A percentile compares a stretch with the other conserved stretches of the same genome.
phyloP scores from a whole-genome alignment of 2,329 filamentous ascomycete species.

The Aspergillus sergii region DNA sequence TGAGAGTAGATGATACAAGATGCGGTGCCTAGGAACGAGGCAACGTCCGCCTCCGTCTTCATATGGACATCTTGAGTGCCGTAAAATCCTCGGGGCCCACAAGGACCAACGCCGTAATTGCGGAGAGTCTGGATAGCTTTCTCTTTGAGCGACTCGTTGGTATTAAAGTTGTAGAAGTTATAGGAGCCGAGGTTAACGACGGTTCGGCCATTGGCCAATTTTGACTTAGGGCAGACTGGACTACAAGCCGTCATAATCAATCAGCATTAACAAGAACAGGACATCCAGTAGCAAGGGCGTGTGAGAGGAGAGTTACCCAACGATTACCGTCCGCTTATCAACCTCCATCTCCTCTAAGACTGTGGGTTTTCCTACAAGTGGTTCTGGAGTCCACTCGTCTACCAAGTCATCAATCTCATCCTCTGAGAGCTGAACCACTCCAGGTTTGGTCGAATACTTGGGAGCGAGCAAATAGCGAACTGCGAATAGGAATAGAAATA shows the following conservation, averaged over 20 bases:
- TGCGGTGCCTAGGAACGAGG: constrained; percentile 82
- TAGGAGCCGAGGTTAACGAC: constrained; percentile 92
- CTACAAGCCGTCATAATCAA: constrained; percentile 47
- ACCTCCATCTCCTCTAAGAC: constrained; percentile 77
- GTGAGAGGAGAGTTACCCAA: constrained; percentile 65
- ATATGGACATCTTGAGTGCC: constrained; percentile 98
- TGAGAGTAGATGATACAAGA: constrained; percentile 95
- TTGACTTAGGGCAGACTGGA: constrained; percentile 85
- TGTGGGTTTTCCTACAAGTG: constrained; percentile 75
- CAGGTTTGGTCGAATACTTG: constrained; percentile 90
- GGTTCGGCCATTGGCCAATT: constrained; percentile 82
- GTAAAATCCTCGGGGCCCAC: constrained; percentile 96
- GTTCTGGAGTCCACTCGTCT: constrained; percentile 94
- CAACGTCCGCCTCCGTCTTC: constrained; percentile 93
- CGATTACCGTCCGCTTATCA: constrained; percentile 83
- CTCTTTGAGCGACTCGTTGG: constrained; percentile 89
- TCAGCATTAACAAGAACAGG: constrained; percentile 13
- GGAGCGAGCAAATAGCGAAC: constrained; percentile 90
- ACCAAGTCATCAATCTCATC: constrained; percentile 98
- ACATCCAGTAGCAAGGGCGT: background rate
- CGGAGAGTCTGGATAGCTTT: constrained; percentile 92
- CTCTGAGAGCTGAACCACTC: constrained; percentile 85
- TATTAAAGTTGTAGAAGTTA: constrained; percentile 97
- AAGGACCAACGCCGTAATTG: constrained; percentile 94
- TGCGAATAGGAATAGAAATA: constrained; percentile 93